Percentiles rank a stretch among this genome's conserved stretches.
phyloP scores from a whole-genome alignment of 805 yeast species.

The Candida corydali region DNA sequence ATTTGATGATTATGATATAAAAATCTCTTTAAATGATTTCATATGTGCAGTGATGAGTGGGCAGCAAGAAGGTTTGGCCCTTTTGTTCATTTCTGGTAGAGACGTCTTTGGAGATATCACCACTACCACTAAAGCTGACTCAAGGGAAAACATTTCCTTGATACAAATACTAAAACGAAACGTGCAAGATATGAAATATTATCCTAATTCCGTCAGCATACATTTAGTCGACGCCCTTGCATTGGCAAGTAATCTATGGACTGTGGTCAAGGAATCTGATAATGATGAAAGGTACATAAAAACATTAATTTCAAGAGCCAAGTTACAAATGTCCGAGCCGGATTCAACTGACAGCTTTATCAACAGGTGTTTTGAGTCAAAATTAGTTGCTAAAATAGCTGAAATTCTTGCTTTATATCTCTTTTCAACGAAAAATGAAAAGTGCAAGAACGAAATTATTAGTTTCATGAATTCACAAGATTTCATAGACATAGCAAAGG shows the following conservation, averaged over 20 bases:
- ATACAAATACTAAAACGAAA: conserved; percentile 53
- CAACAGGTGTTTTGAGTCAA: conserved; percentile 49
- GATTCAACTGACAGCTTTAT: conserved; percentile 20
- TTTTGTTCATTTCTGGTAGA: conserved; percentile 60
- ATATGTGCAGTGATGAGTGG: conserved; percentile 66
- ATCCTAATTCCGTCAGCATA: conserved; percentile 61
- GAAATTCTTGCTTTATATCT: conserved; percentile 72
- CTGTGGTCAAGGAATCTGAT: conserved; percentile 51
- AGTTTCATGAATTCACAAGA: conserved; percentile 34
- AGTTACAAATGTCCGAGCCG: conserved; percentile 13
- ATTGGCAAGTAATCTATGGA: conserved; percentile 75
- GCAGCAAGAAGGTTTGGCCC: conserved; percentile 74
- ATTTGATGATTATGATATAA: conserved; percentile 49
- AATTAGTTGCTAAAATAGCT: conserved; percentile 61
- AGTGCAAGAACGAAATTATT: conserved; percentile 39
- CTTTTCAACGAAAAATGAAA: conserved; percentile 50
- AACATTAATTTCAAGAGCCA: conserved; percentile 34
- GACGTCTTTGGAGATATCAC: conserved; percentile 40
- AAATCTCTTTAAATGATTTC: conserved; percentile 56
- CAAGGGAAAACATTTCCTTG: conserved; percentile 35
- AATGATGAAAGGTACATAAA: conserved; percentile 46
- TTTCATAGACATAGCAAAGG: conserved; percentile 26
- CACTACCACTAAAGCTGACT: conserved; percentile 8
- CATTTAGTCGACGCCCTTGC: conserved; percentile 71
- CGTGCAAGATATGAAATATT: conserved; percentile 46